Evolutionary conservation across 73 alveolate species (phyloP).

Genomic region (Breviolum minutum): DNA sequence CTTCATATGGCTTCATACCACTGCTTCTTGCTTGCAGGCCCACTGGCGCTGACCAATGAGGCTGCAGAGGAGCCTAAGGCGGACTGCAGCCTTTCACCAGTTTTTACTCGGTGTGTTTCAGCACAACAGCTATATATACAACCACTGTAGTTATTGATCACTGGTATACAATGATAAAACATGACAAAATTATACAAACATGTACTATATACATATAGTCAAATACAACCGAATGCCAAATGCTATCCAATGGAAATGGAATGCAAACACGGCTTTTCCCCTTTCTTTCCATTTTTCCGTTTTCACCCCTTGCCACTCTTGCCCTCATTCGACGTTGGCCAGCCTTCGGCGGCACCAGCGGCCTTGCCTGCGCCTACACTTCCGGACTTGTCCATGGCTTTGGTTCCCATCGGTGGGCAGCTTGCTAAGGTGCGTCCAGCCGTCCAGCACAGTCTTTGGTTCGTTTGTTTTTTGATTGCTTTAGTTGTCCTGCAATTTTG

Average conservation of each 20-base stretch:
- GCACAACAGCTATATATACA: too few species aligned
- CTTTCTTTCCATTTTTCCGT: background rate
- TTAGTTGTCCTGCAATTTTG: background rate
- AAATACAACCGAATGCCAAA: too few species aligned
- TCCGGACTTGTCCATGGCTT: constrained; percentile 90
- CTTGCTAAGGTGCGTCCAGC: constrained; percentile 53
- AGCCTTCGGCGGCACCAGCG: constrained; percentile 62
- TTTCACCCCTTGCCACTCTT: background rate
- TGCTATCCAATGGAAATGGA: too few species aligned
- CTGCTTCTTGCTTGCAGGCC: background rate
- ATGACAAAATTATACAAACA: too few species aligned
- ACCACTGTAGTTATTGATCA: too few species aligned
- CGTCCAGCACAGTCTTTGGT: background rate
- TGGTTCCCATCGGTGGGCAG: constrained; percentile 91
- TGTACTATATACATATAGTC: too few species aligned
- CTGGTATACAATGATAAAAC: too few species aligned
- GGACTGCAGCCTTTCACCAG: too few species aligned
- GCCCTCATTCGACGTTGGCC: background rate
- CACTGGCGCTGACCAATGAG: constrained; percentile 82
- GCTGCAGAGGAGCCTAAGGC: constrained; percentile 89
- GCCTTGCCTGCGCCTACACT: constrained; percentile 93
- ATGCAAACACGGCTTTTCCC: background rate
- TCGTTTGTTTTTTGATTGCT: background rate
- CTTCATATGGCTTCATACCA: background rate
- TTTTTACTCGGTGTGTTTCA: too few species aligned